These are phyloP conservation scores for Chlamydomonas eustigma DNA, from an alignment of 139 green algal genomes.

Conservation along the genomic window DNA sequence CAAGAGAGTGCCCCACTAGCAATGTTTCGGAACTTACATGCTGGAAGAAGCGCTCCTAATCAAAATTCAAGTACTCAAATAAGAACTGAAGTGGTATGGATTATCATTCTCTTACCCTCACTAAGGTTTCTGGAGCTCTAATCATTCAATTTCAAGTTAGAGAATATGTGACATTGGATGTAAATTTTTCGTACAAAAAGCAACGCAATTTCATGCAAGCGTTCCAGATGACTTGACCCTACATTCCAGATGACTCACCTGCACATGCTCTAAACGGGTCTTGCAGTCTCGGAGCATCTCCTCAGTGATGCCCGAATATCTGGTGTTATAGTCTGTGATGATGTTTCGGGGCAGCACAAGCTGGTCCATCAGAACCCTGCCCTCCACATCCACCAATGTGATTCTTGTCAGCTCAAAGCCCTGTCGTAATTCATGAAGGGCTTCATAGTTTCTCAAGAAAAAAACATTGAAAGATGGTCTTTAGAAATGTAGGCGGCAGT, in stretches of 20 bases:
- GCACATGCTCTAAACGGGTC: conserved; percentile 59
- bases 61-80: too few relatives aligned
- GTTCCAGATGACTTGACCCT: too few relatives aligned
- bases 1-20: conserved; percentile 84
- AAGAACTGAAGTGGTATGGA: too few relatives aligned
- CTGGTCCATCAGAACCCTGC: conserved; percentile 66
- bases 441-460: too few relatives aligned
- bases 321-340: conserved; percentile 87
- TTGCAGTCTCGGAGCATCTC: conserved; percentile 63
- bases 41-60: conserved; percentile 23
- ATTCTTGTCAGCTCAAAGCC: conserved; percentile 72
- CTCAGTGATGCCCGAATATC: conserved; percentile 66
- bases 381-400: conserved; percentile 54
- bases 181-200: too few relatives aligned
- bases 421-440: not conserved
- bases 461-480: too few relatives aligned
- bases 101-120: too few relatives aligned
- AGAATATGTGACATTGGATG: too few relatives aligned
- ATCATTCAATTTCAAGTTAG: too few relatives aligned
- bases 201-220: too few relatives aligned
- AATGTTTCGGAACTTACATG: conserved; percentile 65
- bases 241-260: conserved; percentile 32
- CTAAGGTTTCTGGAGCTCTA: too few relatives aligned
- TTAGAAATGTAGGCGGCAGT: too few relatives aligned
- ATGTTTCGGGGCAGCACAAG: conserved; percentile 73